Conservation (phyloP, 1,139 yeast genomes). For the Saccharomyces hybrid region DNA sequence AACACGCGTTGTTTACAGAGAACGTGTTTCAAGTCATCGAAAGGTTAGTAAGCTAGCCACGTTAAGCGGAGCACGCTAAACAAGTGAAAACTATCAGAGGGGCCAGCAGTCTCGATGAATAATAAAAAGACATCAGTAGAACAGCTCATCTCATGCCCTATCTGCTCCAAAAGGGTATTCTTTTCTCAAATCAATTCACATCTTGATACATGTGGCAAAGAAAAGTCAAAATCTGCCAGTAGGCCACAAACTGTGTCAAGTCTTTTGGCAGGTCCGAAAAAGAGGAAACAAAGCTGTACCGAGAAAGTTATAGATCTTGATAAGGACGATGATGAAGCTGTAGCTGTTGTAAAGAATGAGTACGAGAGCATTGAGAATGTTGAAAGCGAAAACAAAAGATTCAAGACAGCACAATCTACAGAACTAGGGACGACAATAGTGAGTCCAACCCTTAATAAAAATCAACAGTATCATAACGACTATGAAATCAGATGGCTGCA, state of each 20-base stretch:
- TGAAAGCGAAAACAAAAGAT: slow-evolving; percentile 2
- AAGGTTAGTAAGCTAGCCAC: background rate
- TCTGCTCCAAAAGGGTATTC: slow-evolving; percentile 23
- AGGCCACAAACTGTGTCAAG: slow-evolving; percentile 15
- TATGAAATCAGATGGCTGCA: slow-evolving; percentile 34
- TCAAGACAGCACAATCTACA: background rate
- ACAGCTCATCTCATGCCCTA: slow-evolving; percentile 28
- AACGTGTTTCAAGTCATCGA: background rate
- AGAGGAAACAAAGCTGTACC: slow-evolving; percentile 12
- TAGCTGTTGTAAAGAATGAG: slow-evolving; percentile 1
- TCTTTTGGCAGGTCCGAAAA: slow-evolving; percentile 10
- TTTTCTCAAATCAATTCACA: slow-evolving; percentile 26
- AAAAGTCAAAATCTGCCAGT: slow-evolving; percentile 5
- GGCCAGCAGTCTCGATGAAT: background rate
- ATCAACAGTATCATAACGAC: slow-evolving; percentile 21
- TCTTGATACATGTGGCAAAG: slow-evolving; percentile 24
- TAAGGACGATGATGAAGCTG: slow-evolving; percentile 1
- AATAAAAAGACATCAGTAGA: slow-evolving; percentile 7
- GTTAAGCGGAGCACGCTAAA: no score
- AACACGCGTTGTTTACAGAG: background rate
- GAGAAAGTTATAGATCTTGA: slow-evolving; percentile 9
- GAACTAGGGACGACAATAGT: background rate
- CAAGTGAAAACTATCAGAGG: background rate
- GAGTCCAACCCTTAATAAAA: background rate
- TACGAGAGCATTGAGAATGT: background rate